These are phyloP conservation scores for Cyclotella distinguenda DNA, from an alignment of 108 stramenopile genomes.

Conservation along the genomic window DNA sequence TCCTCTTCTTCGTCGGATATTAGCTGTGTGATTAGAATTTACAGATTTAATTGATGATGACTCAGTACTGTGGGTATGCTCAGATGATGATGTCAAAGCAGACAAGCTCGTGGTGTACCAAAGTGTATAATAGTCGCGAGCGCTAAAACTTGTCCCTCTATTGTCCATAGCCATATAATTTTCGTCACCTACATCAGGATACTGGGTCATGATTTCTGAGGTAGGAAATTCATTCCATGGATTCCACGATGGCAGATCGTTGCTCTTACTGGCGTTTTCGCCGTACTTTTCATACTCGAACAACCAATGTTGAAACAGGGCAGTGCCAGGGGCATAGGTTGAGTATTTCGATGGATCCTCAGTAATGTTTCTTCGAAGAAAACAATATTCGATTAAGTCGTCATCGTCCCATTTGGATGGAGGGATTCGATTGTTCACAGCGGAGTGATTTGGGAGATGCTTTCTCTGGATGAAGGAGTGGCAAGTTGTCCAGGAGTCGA, in stretches of 20 bases:
- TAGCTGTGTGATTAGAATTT: not conserved
- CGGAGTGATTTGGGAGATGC: not conserved
- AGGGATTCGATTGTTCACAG: not conserved
- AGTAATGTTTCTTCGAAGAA: conserved; percentile 7
- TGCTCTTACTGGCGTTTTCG: not conserved
- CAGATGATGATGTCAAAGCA: not conserved
- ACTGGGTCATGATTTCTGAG: conserved; percentile 14
- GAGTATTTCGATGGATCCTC: not conserved
- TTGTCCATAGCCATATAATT: not conserved
- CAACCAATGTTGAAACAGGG: conserved; percentile 36
- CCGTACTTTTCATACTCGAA: not conserved
- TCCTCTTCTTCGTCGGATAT: conserved; percentile 1
- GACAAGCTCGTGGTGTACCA: conserved; percentile 28
- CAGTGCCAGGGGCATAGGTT: conserved; percentile 24
- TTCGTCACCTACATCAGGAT: conserved; percentile 36
- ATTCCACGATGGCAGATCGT: not conserved
- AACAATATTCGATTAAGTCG: conserved; percentile 13
- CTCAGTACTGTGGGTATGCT: not conserved
- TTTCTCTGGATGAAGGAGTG: conserved; percentile 10
- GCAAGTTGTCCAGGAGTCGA: conserved; percentile 14
- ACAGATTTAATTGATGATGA: not conserved
- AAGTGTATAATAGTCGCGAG: conserved; percentile 38
- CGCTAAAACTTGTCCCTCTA: not conserved
- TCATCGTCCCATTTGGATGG: conserved; percentile 19
- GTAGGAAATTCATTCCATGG: conserved; percentile 39